Percentiles rank a stretch among this genome's conserved stretches.
These are phyloP conservation scores for Trichoderma sp. DNA, from an alignment of 2,329 filamentous ascomycete genomes.

Conservation along the genomic window DNA sequence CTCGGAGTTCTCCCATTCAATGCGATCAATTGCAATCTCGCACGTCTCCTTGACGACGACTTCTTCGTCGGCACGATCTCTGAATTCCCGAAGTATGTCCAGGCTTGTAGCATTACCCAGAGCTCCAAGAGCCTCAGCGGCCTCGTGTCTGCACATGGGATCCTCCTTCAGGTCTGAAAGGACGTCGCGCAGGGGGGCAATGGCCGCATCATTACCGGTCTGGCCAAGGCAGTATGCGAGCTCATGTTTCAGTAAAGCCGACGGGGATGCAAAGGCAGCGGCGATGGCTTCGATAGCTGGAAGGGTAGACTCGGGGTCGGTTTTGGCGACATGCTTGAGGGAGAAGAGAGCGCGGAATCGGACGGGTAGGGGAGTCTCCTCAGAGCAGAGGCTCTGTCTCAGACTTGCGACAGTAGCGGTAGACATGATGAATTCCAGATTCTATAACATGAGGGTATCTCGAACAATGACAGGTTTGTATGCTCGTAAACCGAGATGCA, in stretches of 20 bases:
- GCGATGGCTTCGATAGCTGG: conserved; percentile 78
- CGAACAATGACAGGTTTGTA: not conserved
- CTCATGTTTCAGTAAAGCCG: conserved; percentile 92
- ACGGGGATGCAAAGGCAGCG: conserved; percentile 79
- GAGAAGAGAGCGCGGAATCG: conserved; percentile 98
- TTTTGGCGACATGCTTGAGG: conserved; percentile 85
- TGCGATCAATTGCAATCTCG: conserved; percentile 91
- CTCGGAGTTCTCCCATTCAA: conserved; percentile 86
- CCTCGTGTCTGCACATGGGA: conserved; percentile 94
- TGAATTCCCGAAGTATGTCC: conserved; percentile 69
- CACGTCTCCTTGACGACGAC: conserved; percentile 91
- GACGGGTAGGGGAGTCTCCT: conserved; percentile 77
- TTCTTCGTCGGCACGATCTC: conserved; percentile 74
- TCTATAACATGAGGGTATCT: conserved; percentile 12
- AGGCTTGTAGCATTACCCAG: conserved; percentile 75
- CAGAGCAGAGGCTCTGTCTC: conserved; percentile 75
- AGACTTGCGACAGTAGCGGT: conserved; percentile 60
- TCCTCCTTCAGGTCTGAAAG: conserved; percentile 81
- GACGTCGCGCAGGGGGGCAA: conserved; percentile 71
- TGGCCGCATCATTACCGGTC: conserved; percentile 74
- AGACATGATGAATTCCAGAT: conserved; percentile 28
- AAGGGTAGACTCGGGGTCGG: conserved; percentile 58
- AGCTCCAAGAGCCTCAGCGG: conserved; percentile 90
- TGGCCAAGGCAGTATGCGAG: conserved; percentile 96
- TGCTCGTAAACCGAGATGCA: conserved; percentile 7